Base-by-base conservation (phyloP, 805 yeast genomes). In the Sugiyamaella mastotermitis region DNA sequence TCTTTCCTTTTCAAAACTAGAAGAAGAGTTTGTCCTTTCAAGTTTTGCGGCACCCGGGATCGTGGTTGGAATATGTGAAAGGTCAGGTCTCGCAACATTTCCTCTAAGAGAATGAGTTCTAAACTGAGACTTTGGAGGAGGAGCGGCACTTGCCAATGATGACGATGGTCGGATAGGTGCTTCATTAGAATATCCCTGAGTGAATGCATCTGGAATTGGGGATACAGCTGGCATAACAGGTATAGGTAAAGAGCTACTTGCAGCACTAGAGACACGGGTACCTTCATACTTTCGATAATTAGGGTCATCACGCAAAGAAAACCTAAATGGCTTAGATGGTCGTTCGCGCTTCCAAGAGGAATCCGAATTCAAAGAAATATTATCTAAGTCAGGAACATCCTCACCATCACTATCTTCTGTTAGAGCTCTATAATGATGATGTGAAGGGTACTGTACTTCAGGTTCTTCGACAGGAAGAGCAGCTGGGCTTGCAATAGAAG, bases 341-440 rank as follows among this genome's bases (percentile, higher is more conserved):
- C 52, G 50, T 13, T 48, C 52, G 13, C 43, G 30, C 19, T 43
- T 38, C 48, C 48, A 49, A 21, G 53, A 49, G 20, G 53, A 49
- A 16, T 49, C 53, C 8, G 52, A 46, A 25, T 43, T 45, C 20
- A 48, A 29, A 5, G 52, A 49, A 3, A 47, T 43, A 10, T 27
- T 35, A 25, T 49, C 52, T 17, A 46, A 36, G 26, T 34, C 38
- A 20, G 33, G 6, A 10, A 30, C 7, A 19, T 30, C 33, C 21
- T 23, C 26, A 27, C 18, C 30, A 27, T 27, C 30, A 10, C 30
- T 27, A 27, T 27, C 30, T 15, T 18, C 32, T 2, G 40, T 30
- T 14, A 37, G 18, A 6, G 34, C 35, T 14, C 40, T 31, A 22
- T 37, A 37, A 21, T 37, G 40, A 21, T 35, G 39, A 9, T 20